phyloP scores from a whole-genome alignment of 345 rosid genomes.

The Firmiana major region DNA sequence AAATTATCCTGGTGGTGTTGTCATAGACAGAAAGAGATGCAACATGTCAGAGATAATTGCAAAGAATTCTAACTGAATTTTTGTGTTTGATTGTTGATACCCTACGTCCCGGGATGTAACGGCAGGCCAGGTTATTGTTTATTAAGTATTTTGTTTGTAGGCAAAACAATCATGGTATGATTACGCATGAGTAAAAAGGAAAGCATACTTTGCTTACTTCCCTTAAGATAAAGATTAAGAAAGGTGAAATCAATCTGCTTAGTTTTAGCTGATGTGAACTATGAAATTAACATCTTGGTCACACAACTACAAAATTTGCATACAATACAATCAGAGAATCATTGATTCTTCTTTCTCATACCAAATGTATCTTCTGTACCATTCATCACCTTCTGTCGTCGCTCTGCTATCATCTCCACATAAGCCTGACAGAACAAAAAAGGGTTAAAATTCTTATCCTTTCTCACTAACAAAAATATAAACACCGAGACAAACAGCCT shows the following conservation, averaged over 20 bases:
- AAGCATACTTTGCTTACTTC: neutral
- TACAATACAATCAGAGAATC: conserved; percentile 9
- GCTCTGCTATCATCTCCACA: conserved; percentile 68
- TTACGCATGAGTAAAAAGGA: neutral
- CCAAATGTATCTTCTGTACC: conserved; percentile 88
- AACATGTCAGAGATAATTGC: neutral
- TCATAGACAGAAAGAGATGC: neutral
- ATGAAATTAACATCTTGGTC: neutral
- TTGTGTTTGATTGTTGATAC: neutral
- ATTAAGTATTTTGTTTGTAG: neutral
- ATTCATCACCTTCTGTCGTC: conserved; percentile 60
- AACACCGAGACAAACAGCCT: neutral
- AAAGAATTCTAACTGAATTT: neutral
- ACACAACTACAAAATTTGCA: neutral
- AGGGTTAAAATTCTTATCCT: neutral
- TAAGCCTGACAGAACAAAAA: conserved; percentile 47
- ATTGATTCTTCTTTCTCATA: conserved; percentile 37
- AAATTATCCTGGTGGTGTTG: neutral
- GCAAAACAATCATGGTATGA: neutral
- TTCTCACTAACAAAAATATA: neutral
- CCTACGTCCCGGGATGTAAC: neutral
- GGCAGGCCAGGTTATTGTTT: too few relatives aligned
- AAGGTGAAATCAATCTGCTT: neutral
- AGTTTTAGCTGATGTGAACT: neutral
- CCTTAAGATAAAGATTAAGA: neutral